A percentile compares a stretch with the other conserved stretches of the same genome.
phyloP scores from a whole-genome alignment of 371 early-diverging fungal species.

The Lichtheimia ramosa region DNA sequence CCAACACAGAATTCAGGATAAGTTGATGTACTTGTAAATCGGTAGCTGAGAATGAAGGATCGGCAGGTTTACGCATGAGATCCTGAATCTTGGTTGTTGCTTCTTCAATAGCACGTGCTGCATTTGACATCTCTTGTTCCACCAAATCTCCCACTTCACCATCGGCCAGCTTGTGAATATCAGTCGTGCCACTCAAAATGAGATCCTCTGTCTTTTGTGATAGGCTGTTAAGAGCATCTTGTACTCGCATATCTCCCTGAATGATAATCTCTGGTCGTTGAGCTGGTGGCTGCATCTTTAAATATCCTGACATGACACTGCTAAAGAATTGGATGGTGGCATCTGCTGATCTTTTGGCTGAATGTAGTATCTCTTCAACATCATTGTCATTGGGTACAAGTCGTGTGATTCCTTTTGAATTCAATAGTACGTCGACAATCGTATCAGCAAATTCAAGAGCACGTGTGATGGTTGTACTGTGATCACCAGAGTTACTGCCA shows the following conservation, averaged over 20 bases:
- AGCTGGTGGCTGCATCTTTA: constrained; percentile 69
- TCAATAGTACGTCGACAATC: constrained; percentile 78
- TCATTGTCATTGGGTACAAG: constrained; percentile 79
- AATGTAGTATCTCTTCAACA: constrained; percentile 74
- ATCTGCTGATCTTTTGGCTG: constrained; percentile 69
- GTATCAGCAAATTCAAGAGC: constrained; percentile 84
- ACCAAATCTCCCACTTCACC: constrained; percentile 91
- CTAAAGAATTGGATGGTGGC: constrained; percentile 77
- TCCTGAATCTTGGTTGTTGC: constrained; percentile 83
- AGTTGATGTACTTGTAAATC: constrained; percentile 90
- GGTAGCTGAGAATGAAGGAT: constrained; percentile 66
- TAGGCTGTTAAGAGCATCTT: constrained; percentile 70
- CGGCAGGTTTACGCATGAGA: constrained; percentile 75
- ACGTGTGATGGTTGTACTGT: constrained; percentile 83
- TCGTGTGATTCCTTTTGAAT: constrained; percentile 89
- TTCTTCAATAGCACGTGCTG: constrained; percentile 90
- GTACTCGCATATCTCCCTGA: constrained; percentile 74
- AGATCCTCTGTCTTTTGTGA: constrained; percentile 76
- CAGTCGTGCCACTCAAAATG: constrained; percentile 66
- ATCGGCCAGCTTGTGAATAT: constrained; percentile 67
- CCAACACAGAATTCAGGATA: constrained; percentile 87
- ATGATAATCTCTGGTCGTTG: constrained; percentile 74
- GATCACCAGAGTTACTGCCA: constrained; percentile 74
- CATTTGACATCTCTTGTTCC: constrained; percentile 91
- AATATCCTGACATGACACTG: constrained; percentile 78